Evolutionary conservation across 2,329 filamentous ascomycete species (phyloP), one percentile per base, ranked within the genome.

Genomic region (Rasamsonia emersonii): DNA sequence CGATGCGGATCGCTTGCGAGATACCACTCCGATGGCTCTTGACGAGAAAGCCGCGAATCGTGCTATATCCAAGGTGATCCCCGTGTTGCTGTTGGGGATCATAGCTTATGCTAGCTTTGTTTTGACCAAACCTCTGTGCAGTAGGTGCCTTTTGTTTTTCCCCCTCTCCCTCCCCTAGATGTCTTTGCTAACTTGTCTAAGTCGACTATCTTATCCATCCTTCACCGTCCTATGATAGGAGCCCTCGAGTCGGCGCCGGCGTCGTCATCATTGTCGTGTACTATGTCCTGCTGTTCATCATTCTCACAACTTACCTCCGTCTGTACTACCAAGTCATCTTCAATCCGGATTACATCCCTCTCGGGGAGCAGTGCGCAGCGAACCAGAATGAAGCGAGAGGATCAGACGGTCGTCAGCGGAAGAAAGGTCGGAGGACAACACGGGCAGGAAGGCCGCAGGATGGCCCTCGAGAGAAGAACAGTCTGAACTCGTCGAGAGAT

Each of bases 291-390:
- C 65, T 94, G 26, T 44, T 82, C 10, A 66, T 81, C 18, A 73
- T 86, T 49, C 51, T 79, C 15, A 47, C 66, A 18, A 70, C 79
- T 13, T 95, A 93, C 57, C 50, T 82, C 13, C 80, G 86, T 41
- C 71, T 88, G 7, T 57, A 88, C 24, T 62, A 77, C 40, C 71
- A 74, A 19, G 77, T 93, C 30, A 70, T 75, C 37, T 67, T 67
- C 44, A 73, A 86, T 43, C 81, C 86, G 0, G 88, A 85, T 3
- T 73, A 86, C 33, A 70, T 88, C 1, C 79, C 83, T 0, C 71
- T 81, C 18, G 75, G 72, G n/a, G 58, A 65, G 31, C 47, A 62
- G 42, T 57, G 51, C 42, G 38, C 48, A 32, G 41, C 48, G 33
- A 42, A 50, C 30, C 37, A 51, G 37, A 31, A 44, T 28, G 38